A percentile compares a stretch with the other conserved stretches of the same genome.
Evolutionary conservation across 129 eudicot genomes (phyloP).

Genomic region (Lactuca saligna): DNA sequence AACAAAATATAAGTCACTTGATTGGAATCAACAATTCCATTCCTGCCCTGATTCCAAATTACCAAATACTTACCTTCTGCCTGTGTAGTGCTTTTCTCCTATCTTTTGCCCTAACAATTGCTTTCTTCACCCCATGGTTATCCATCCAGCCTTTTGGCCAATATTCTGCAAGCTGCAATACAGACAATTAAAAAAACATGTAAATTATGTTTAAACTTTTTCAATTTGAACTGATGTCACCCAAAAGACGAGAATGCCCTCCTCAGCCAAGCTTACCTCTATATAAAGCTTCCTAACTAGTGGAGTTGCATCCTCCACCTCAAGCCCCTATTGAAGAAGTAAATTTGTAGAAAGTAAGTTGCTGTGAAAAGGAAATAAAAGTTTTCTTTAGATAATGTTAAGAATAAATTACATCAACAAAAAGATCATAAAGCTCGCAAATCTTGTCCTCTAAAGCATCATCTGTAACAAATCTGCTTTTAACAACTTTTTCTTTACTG

Average conservation of each 20-base stretch:
- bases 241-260: neutral
- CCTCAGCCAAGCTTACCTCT: constrained; percentile 49
- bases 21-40: neutral
- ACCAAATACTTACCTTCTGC: constrained; percentile 50
- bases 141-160: constrained; percentile 95
- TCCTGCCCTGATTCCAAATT: neutral
- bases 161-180: constrained; percentile 72
- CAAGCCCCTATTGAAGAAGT: constrained; percentile 59
- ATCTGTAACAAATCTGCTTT: constrained; percentile 62
- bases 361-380: neutral
- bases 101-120: constrained; percentile 77
- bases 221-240: neutral
- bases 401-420: constrained; percentile 55
- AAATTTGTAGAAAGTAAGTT: constrained; percentile 21
- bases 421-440: constrained; percentile 83
- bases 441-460: constrained; percentile 80
- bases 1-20: neutral
- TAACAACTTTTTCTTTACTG: constrained; percentile 49
- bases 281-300: constrained; percentile 82
- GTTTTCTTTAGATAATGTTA: neutral
- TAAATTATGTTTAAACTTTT: neutral
- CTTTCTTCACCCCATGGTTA: constrained; percentile 83
- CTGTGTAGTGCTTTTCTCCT: constrained; percentile 48
- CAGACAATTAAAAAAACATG: constrained; percentile 6
- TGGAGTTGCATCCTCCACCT: constrained; percentile 86